Evolutionary conservation across 2,329 filamentous ascomycete species (phyloP).

Genomic region (Alternaria viburni): DNA sequence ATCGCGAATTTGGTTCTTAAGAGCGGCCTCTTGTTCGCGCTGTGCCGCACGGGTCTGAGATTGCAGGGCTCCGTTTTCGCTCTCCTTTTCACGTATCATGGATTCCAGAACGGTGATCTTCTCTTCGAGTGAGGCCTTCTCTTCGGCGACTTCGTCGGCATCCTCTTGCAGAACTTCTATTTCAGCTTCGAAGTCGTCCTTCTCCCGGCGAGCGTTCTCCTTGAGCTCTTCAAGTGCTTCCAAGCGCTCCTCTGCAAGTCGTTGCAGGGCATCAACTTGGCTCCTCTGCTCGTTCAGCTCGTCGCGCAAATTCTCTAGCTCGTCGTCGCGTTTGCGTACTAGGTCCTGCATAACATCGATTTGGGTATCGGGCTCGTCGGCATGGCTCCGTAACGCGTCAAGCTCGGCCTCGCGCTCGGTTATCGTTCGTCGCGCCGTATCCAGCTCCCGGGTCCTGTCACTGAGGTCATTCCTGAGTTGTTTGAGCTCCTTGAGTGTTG

Average conservation of each 20-base stretch:
- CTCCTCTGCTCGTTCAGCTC: slow-evolving; percentile 44
- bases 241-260: slow-evolving; percentile 44
- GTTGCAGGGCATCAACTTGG: slow-evolving; percentile 42
- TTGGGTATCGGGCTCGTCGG: slow-evolving; percentile 48
- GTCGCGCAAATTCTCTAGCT: slow-evolving; percentile 62
- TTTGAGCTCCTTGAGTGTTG: slow-evolving; percentile 39
- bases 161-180: slow-evolving; percentile 55
- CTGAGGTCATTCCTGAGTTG: slow-evolving; percentile 34
- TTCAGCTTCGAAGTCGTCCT: slow-evolving; percentile 63
- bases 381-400: slow-evolving; percentile 42
- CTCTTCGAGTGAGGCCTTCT: slow-evolving; percentile 66
- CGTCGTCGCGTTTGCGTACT: slow-evolving; percentile 52
- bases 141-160: slow-evolving; percentile 51
- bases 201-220: slow-evolving; percentile 52
- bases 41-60: slow-evolving; percentile 61
- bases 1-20: slow-evolving; percentile 58
- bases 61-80: slow-evolving; percentile 22
- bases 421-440: slow-evolving; percentile 43
- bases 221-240: slow-evolving; percentile 60
- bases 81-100: slow-evolving; percentile 48
- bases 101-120: slow-evolving; percentile 55
- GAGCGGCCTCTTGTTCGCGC: slow-evolving; percentile 53
- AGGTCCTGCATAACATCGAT: slow-evolving; percentile 51
- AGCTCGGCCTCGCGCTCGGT: slow-evolving; percentile 47
- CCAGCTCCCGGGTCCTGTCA: slow-evolving; percentile 44